Evolutionary conservation across 1,284 basidiomycete genomes (phyloP), one percentile per base, ranked within the genome.

Genomic region (Hypsizygus ulmarius): DNA sequence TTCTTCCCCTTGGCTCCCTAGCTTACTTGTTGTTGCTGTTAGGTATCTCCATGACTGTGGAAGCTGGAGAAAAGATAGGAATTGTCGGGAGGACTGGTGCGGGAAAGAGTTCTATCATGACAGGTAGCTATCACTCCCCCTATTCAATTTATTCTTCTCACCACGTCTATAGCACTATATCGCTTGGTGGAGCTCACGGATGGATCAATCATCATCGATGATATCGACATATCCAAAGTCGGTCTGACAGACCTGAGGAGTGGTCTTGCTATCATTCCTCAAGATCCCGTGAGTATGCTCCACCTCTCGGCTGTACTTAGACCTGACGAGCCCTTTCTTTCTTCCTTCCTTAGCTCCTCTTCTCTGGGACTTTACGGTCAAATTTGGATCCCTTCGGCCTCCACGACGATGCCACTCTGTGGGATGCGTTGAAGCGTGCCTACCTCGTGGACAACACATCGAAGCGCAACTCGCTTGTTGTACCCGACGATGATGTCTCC

Each of bases 1-100:
- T 25, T 9, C 11, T 27, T 18, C 32, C 21, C 9, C 0, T 39
- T 39, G 14, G 27, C 5, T 12, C 30, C n/a, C 8, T 36, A n/a
- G 3, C 10, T 14, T 40, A n/a, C 9, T 41, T 32, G 33, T 19
- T 39, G 32, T 15, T 25, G 2, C 2, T 19, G 37, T 12, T 28
- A 58, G 57, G 59, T n/a, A 64, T 92, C 58, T 76, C 77, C 36
- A 77, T 91, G 82, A 64, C 73, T 44, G 70, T 90, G 42, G 54
- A 73, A 47, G 69, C 85, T 56, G 90, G 92, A 58, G 92, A 96
- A 66, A 95, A 96, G 73, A 87, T 96, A 57, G 91, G 91, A 50
- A 87, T 92, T 40, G 88, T 93, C 44, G 87, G 87, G 51, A 71
- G 85, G 56, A 89, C 86, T 18, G 86, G 86, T n/a, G 86, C 86